Base-by-base conservation (phyloP, 768 basidiomycete genomes). In the Termitomyces sp. region DNA sequence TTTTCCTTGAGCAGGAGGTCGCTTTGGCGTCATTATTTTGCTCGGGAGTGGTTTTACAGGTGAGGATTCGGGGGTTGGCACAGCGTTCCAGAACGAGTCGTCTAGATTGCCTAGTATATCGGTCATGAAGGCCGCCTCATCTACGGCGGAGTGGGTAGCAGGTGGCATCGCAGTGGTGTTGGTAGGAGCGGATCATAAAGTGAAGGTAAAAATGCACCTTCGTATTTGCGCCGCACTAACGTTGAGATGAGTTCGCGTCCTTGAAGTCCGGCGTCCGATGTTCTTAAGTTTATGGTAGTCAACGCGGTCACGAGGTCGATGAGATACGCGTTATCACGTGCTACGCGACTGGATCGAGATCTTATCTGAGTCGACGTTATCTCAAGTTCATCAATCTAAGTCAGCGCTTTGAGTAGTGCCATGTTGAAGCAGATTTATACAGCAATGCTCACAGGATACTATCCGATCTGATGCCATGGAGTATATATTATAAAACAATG, bases 81-180 rank as follows among this genome's bases (percentile, higher is more conserved):
- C 59, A 3, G 73, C 72, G 49, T 74, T 72, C 73, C 79, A 82
- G 53, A 79, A 70, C 0, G 79, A 69, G 59, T 80, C 78, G 61
- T 85, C 83, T 50, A 91, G 67, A 32, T 57, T 56, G 1, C 41
- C 55, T 14, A 72, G 42, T 6, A 74, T 63, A 19, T 63, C 62
- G 10, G 58, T 63, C 70, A 91, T 79, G 64, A 91, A 84, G 4
- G 70, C 80, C 27, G 77, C 76, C 59, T 89, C 88, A 40, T 82
- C 82, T 49, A 66, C 64, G 32, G 68, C 67, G 5, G 76, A 68
- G 23, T 55, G 76, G 45, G 46, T 63, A 16, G 60, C 59, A 14
- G 76, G 68, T 50, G 74, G 63, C 76, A 77, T 79, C 28, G 28
- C 41, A 17, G 28, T 21, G 41, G 9, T 39, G 34, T 35, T 50